Evolutionary conservation across 2,329 filamentous ascomycete species (phyloP).

Genomic region (Arthroderma sp.): DNA sequence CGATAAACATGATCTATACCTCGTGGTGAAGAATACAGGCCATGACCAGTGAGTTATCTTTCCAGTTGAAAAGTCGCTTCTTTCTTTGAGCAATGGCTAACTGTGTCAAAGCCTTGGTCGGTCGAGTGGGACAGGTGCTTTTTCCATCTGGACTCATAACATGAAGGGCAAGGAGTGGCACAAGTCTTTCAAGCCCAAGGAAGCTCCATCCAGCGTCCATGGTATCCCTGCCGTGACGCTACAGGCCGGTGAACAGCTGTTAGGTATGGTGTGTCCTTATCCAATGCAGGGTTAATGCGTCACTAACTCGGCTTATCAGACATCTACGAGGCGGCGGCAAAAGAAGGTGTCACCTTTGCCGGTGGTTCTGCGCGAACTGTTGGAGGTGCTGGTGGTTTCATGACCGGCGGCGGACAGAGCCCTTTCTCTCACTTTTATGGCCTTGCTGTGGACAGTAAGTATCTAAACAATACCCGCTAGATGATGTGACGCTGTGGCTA

Average conservation of each 20-base stretch:
- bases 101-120: slow-evolving; percentile 16
- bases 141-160: slow-evolving; percentile 23
- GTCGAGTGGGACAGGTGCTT: slow-evolving; percentile 18
- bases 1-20: slow-evolving; percentile 17
- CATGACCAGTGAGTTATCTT: slow-evolving; percentile 18
- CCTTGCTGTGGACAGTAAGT: slow-evolving; percentile 21
- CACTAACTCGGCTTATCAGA: slow-evolving; percentile 11
- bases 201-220: slow-evolving; percentile 13
- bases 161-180: slow-evolving; percentile 21
- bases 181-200: slow-evolving; percentile 15
- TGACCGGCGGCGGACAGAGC: slow-evolving; percentile 21
- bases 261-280: slow-evolving; percentile 12
- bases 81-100: not conserved
- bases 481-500: not conserved
- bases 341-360: slow-evolving; percentile 18
- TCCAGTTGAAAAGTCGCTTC: not conserved
- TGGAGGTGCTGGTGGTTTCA: slow-evolving; percentile 20
- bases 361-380: slow-evolving; percentile 20
- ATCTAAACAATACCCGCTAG: not conserved
- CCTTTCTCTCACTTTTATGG: slow-evolving; percentile 20
- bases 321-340: slow-evolving; percentile 18
- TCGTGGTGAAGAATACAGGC: slow-evolving; percentile 23
- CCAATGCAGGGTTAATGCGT: no score
- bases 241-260: slow-evolving; percentile 20
- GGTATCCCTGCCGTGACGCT: slow-evolving; percentile 20